These are phyloP conservation scores for Erodium moschatum DNA, from an alignment of 441 rosid genomes.

Conservation along the genomic window DNA sequence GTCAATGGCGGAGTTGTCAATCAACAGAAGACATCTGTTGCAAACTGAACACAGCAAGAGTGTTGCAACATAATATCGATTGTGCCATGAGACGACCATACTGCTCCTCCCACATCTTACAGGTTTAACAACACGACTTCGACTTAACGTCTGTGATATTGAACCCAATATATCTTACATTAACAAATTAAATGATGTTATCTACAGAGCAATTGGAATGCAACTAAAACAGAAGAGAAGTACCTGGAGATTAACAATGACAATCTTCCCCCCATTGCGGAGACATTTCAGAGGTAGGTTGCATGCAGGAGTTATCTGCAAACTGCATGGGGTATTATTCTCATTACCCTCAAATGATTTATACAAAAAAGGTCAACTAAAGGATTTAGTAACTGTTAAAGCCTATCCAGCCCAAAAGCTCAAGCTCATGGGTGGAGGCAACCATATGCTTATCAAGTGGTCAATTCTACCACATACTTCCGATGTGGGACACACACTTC, in stretches of 20 bases:
- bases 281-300: constrained; percentile 88
- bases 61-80: background rate
- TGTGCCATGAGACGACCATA: background rate
- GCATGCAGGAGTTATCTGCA: constrained; percentile 99
- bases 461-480: too few species aligned
- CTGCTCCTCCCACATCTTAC: background rate
- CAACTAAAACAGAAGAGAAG: constrained; percentile 2
- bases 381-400: background rate
- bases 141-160: background rate
- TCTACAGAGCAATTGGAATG: background rate
- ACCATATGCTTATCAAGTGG: too few species aligned
- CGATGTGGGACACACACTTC: too few species aligned
- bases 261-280: constrained; percentile 80
- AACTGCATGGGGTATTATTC: constrained; percentile 41
- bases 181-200: background rate
- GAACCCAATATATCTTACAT: background rate
- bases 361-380: constrained; percentile 7
- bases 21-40: background rate
- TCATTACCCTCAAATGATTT: constrained; percentile 13
- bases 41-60: background rate
- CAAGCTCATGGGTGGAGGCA: too few species aligned
- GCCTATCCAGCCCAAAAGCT: too few species aligned
- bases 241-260: constrained; percentile 93
- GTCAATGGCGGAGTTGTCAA: background rate
- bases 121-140: background rate